phyloP scores from a whole-genome alignment of 2,329 filamentous ascomycete genomes.

The Pseudocercospora pini-densiflorae region DNA sequence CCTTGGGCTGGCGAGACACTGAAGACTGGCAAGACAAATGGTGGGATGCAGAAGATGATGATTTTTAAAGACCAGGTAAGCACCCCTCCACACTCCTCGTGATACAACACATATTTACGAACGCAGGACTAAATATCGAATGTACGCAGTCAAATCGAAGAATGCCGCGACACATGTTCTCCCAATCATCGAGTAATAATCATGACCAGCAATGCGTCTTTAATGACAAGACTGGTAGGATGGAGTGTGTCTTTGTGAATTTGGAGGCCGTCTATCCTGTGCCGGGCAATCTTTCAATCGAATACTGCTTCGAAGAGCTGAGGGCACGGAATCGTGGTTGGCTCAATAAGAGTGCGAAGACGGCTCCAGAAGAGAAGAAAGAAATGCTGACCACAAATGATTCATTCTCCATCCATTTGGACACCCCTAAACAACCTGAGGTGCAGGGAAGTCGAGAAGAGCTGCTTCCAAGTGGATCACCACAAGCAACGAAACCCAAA shows the following conservation, averaged over 20 bases:
- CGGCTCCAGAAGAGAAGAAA: constrained; percentile 31
- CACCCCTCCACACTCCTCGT: constrained; percentile 41
- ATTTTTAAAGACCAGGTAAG: constrained; percentile 97
- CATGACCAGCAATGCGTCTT: constrained; percentile 75
- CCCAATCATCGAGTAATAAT: constrained; percentile 33
- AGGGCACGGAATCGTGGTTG: constrained; percentile 77
- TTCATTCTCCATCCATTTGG: constrained; percentile 28
- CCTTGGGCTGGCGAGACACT: constrained; percentile 93
- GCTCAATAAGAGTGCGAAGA: constrained; percentile 54
- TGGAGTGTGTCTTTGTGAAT: constrained; percentile 86
- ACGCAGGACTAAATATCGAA: constrained; percentile 88
- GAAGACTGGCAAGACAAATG: constrained; percentile 83
- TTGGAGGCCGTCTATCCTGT: constrained; percentile 84
- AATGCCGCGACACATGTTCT: constrained; percentile 38
- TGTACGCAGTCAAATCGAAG: constrained; percentile 56
- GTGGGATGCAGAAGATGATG: constrained; percentile 76
- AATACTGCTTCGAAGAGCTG: constrained; percentile 91
- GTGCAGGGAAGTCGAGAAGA: not conserved
- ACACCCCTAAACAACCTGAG: constrained; percentile 15
- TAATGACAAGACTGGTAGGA: constrained; percentile 80
- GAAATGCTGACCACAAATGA: constrained; percentile 20
- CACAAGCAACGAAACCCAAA: constrained; percentile 26
- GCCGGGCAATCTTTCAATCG: constrained; percentile 67
- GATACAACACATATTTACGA: constrained; percentile 71
- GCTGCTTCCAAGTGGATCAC: not conserved